Evolutionary conservation across 768 basidiomycete species (phyloP), one percentile per base, ranked within the genome.

Genomic region (Russula dissimulans): DNA sequence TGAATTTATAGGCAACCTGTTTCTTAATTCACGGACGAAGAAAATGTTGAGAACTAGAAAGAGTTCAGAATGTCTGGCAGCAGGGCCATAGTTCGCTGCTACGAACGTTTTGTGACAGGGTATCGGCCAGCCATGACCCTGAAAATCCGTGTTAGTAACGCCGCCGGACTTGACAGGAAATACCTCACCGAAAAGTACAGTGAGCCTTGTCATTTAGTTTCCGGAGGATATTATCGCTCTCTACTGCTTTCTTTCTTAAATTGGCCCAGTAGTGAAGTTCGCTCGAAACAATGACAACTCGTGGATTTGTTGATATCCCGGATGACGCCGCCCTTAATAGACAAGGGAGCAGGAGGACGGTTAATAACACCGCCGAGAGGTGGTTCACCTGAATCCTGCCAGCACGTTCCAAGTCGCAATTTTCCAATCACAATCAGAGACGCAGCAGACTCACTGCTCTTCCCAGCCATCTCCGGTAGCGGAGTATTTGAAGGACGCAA

Each of bases 301-400:
- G 57, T 36, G 65, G 62, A 14, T 59, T 54, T 22, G n/a, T 15
- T 18, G 62, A 56, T 26, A 51, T 36, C 26, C 60, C 61, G 2
- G 62, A 54, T 17, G 47, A 55, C 29, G 47, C 57, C 12, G 62
- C 59, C 14, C 51, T 61, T 42, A 63, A 18, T 29, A 63, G 46
- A 12, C 57, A 60, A 51, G 62, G 62, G 8, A 63, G 43, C 58
- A 63, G 44, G 32, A 48, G 59, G 54, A 49, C 5, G 10, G 47
- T 63, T 15, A 51, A 46, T 47, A 63, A 9, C 58, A 55, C 9
- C 8, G 46, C 47, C 6, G 62, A 63, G 18, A 63, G 48, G 52
- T 60, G 62, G 65, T 82, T 81, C 43, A 79, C 74, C 61, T 82
- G 80, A 0, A 81, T 56, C 10, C 81, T 83, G 31, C 32, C 34